Base-by-base conservation (phyloP, 768 basidiomycete genomes). In the Russula ochroleuca region DNA sequence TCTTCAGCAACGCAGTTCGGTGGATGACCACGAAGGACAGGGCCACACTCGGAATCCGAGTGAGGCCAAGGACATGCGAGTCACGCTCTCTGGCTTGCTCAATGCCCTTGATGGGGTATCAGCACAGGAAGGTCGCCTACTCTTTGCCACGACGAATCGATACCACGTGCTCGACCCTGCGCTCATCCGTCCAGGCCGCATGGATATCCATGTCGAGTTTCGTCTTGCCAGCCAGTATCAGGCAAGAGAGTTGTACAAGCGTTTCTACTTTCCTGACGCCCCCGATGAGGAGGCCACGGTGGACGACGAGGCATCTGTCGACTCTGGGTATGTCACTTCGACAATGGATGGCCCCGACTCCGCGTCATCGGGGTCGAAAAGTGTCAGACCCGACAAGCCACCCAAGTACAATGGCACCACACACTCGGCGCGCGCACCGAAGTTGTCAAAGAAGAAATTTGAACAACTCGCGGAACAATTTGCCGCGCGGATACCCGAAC, bases 171-270 rank as follows among this genome's bases (percentile, higher is more conserved):
- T 93, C 33, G 90, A 92, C 68, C 79, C 87, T 2, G 91, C 90
- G 1, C 79, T 92, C 31, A 82, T 81, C 69, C 84, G 90, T 48
- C 86, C 90, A 1, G 90, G 91, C 28, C 84, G 90, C 15, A 86
- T 92, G 84, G 90, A 92, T 70, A 70, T 91, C n/a, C 87, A 90
- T 67, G 76, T 92, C 62, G 85, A 90, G 70, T 92, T 91, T 75
- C 82, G 82, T 69, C 78, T 85, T n/a, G 86, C 90, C 14, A 88
- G 85, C 70, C 79, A 75, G 63, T 83, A 80, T 74, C 90, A 92
- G 67, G 85, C 85, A 3, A 73, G 73, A 38, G 83, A 85, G 69
- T 76, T 92, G 8, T 92, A 84, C 73, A 80, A 76, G 38, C 78
- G 81, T 60, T 92, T 92, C 75, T 92, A 85, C 70, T 75, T 84